Evolutionary conservation across 2,329 filamentous ascomycete species (phyloP), one percentile per base, ranked within the genome.

Genomic region (Tothia fuscella): DNA sequence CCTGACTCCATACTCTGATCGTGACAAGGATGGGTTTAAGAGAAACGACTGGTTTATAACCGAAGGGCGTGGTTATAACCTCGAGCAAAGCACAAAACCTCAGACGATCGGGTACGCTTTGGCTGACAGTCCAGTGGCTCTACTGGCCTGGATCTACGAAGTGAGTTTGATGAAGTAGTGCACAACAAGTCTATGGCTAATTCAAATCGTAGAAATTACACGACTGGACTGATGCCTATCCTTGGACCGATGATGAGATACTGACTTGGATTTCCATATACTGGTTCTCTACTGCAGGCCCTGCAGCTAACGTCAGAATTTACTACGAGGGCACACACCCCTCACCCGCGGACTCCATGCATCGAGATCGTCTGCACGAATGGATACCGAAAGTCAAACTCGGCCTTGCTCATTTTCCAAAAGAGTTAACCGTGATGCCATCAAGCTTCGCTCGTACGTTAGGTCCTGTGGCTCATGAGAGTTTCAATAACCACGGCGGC

Each of bases 71-170:
- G 76, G 72, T 3, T 85, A 85, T 55, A 67, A 71, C 47, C 46
- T 66, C 1, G 59, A 72, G 45, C 80, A 85, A 50, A 60, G 62
- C 10, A 86, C 82, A 0, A 78, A 80, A 44, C 83, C 84, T 0
- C 76, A 84, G 39, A 89, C 83, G 0, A 54, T 88, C 0, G 78
- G 78, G 0, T 84, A 83, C 51, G 76, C 67, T 0, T 65, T 88
- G 3, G 67, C 73, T 0, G 82, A 87, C 54, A 78, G 72, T 5
- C 84, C 83, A 0, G 72, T 83, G 0, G 80, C 72, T 0, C 61
- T 86, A 3, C 64, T 89, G 1, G 74, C 80, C 0, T 91, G 84
- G 84, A 77, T 89, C 25, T 82, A 82, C 49, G 84, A 89, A 19
- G 38, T 40, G 14, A 17, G 26, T 32, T 3, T 9, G 10, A 34